Evolutionary conservation across 2,329 filamentous ascomycete genomes (phyloP), one percentile per base, ranked within the genome.

Genomic region (Fusarium proliferatum): DNA sequence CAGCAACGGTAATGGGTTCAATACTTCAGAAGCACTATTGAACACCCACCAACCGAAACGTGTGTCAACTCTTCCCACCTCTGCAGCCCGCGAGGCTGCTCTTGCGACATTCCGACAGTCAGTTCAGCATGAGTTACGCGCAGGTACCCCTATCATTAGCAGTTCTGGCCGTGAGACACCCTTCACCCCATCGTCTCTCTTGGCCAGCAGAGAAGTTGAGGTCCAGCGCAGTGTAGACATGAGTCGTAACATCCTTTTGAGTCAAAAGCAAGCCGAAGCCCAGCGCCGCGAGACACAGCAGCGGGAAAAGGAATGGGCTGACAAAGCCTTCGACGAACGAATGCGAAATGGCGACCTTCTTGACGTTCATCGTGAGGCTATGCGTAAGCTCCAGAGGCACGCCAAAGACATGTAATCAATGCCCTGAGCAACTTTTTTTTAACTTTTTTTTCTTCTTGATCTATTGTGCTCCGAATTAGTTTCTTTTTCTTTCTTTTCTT

Each of bases 261-360:
- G 86, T 41, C 91, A 92, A 74, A 88, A 88, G 73, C 89, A 91
- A 72, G 89, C 90, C 36, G 90, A 90, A 78, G 87, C 90, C 59
- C 86, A 89, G 77, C 86, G 87, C 58, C 86, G 87, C 59, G 88
- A 92, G 79, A 85, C 87, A 77, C 88, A 90, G 75, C 86, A 87
- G 62, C 83, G 85, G 46, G 89, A 88, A 55, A 88, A 87, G 72
- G 87, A 90, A 71, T 85, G 88, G 61, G 85, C 86, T 10, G 90
- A 93, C 19, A 88, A 88, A 56, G 87, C 87, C 42, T 91, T 94
- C 76, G 92, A 94, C 73, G 90, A 92, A 80, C 88, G 90, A 73
- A 96, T 97, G 93, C 87, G 94, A 61, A 90, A 89, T 21, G 91
- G 92, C 0, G 90, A 93, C 72, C 88, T 97, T 85, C 85, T 93